phyloP scores from a whole-genome alignment of 768 basidiomycete species.

The Ramaria sp. region DNA sequence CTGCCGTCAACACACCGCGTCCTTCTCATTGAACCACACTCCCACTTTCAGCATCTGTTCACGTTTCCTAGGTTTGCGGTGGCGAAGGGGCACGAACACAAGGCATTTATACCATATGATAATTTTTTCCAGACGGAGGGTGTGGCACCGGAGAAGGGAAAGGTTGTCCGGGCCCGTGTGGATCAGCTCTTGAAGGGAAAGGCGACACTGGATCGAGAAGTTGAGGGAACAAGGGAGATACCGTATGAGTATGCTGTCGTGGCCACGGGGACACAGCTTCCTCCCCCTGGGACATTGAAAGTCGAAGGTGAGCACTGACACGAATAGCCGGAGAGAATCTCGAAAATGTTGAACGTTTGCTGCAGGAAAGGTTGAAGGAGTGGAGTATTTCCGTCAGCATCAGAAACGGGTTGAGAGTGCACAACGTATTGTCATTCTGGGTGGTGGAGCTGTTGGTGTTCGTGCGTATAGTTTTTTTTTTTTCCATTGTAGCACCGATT shows the following conservation, averaged over 20 bases:
- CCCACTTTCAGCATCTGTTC: constrained; percentile 35
- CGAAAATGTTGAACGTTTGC: background rate
- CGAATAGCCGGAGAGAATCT: background rate
- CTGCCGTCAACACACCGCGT: constrained; percentile 44
- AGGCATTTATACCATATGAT: constrained; percentile 52
- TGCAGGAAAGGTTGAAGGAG: constrained; percentile 26
- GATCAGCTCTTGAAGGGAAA: background rate
- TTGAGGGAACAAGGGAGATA: constrained; percentile 16
- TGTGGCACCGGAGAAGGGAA: constrained; percentile 15
- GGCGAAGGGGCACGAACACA: constrained; percentile 51
- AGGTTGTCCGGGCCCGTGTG: background rate
- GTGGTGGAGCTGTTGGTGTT: constrained; percentile 65
- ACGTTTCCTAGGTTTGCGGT: constrained; percentile 47
- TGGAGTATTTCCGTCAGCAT: constrained; percentile 39
- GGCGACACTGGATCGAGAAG: background rate
- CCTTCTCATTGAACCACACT: constrained; percentile 47
- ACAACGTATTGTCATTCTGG: constrained; percentile 47
- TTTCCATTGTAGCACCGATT: background rate
- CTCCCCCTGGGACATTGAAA: constrained; percentile 20
- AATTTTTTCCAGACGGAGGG: constrained; percentile 30
- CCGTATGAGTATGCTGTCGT: constrained; percentile 48
- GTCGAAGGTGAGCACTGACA: background rate
- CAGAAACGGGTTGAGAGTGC: constrained; percentile 38
- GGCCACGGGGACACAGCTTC: constrained; percentile 46
- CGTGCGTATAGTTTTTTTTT: constrained; percentile 30